phyloP scores from a whole-genome alignment of 257 asterid species.

The Marsdenia floribunda region DNA sequence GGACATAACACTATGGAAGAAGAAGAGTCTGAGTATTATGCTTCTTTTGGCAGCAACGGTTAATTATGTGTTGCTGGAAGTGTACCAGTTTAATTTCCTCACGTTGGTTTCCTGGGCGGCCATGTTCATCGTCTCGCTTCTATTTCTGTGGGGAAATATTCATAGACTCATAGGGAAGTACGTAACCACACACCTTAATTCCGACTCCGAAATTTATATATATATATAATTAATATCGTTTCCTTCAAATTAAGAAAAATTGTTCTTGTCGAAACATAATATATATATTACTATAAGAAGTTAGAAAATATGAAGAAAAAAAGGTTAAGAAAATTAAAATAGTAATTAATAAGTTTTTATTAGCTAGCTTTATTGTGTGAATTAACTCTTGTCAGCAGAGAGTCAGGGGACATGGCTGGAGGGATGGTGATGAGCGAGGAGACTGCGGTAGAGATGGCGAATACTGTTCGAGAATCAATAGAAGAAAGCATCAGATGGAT shows the following conservation, averaged over 20 bases:
- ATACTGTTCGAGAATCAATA: constrained; percentile 16
- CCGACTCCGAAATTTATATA: too few species aligned
- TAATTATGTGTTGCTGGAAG: constrained; percentile 39
- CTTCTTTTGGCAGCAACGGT: constrained; percentile 41
- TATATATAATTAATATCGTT: not conserved
- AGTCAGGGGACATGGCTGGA: constrained; percentile 37
- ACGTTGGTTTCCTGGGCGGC: constrained; percentile 42
- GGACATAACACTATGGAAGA: constrained; percentile 59
- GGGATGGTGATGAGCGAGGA: constrained; percentile 46
- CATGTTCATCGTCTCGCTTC: constrained; percentile 35
- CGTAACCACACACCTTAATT: not conserved
- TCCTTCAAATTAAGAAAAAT: too few species aligned
- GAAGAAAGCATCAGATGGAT: constrained; percentile 34
- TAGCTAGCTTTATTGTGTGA: too few species aligned
- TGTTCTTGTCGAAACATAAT: too few species aligned
- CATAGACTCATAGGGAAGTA: constrained; percentile 53
- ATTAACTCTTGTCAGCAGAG: constrained; percentile 29
- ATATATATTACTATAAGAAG: too few species aligned
- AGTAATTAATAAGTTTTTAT: too few species aligned
- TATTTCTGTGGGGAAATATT: constrained; percentile 46
- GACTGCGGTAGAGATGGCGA: constrained; percentile 29
- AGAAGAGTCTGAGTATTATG: constrained; percentile 26
- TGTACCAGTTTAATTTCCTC: constrained; percentile 39
- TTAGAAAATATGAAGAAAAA: too few species aligned
- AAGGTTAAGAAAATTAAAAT: too few species aligned